Conservation (phyloP, 2,329 filamentous ascomycete genomes). For the Gaeumannomyces tritici region DNA sequence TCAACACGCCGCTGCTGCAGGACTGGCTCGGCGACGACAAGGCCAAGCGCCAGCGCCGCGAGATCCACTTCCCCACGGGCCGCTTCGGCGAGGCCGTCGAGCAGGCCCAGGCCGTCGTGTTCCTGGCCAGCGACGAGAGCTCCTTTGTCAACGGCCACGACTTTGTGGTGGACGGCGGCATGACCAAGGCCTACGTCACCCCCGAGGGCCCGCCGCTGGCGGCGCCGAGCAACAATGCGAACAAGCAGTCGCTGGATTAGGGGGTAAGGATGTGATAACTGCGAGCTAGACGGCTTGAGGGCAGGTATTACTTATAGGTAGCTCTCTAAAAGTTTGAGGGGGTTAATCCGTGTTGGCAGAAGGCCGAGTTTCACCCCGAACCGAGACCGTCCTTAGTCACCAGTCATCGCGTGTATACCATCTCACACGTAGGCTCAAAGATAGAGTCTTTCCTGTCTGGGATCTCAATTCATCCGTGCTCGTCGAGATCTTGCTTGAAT, state of each 20-base stretch:
- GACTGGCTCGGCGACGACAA: conserved; percentile 87
- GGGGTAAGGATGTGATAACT: not conserved
- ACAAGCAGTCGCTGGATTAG: conserved; percentile 33
- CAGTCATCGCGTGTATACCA: too few relatives aligned
- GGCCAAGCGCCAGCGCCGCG: conserved; percentile 70
- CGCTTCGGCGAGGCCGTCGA: conserved; percentile 91
- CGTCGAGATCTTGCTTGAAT: too few relatives aligned
- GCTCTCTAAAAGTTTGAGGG: too few relatives aligned
- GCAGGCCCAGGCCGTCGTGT: conserved; percentile 82
- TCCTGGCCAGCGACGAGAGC: conserved; percentile 78
- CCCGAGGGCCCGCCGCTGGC: conserved; percentile 46
- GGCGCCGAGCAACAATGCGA: conserved; percentile 52
- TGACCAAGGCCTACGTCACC: conserved; percentile 85
- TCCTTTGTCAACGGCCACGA: conserved; percentile 87
- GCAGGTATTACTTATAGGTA: too few relatives aligned
- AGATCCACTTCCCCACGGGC: conserved; percentile 82
- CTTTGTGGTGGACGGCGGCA: conserved; percentile 90
- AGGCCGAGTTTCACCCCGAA: too few relatives aligned
- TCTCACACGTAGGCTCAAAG: too few relatives aligned
- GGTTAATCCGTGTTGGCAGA: too few relatives aligned
- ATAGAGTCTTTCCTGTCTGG: too few relatives aligned
- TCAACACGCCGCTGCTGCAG: conserved; percentile 87
- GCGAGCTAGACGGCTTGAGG: not conserved
- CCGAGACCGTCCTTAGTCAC: too few relatives aligned
- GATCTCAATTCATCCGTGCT: too few relatives aligned